Percentiles rank a stretch among this genome's conserved stretches.
These are phyloP conservation scores for Salix udensis DNA, from an alignment of 345 rosid species.

Conservation along the genomic window DNA sequence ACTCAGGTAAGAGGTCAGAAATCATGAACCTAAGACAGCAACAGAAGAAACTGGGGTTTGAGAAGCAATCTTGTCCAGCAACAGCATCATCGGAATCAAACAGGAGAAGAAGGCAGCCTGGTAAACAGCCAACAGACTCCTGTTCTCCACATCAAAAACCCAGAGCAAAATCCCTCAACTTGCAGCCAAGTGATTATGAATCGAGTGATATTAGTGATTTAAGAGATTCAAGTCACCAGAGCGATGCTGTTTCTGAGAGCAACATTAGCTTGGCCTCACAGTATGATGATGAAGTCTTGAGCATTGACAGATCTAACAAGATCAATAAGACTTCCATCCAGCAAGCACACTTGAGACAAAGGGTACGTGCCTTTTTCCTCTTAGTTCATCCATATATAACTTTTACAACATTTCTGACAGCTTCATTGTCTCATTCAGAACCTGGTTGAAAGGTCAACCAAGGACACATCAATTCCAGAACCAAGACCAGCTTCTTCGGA, in stretches of 20 bases:
- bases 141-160: slow-evolving; percentile 38
- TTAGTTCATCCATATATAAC: slow-evolving; percentile 7
- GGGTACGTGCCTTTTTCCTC: slow-evolving; percentile 35
- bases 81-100: slow-evolving; percentile 41
- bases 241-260: slow-evolving; percentile 50
- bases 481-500: slow-evolving; percentile 44
- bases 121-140: slow-evolving; percentile 45
- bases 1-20: slow-evolving; percentile 39
- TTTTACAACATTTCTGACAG: slow-evolving; percentile 15
- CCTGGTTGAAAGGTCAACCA: slow-evolving; percentile 33
- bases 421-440: slow-evolving; percentile 46
- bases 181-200: slow-evolving; percentile 42
- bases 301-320: slow-evolving; percentile 44
- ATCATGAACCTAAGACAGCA: slow-evolving; percentile 46
- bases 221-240: slow-evolving; percentile 45
- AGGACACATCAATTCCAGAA: slow-evolving; percentile 32
- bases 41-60: slow-evolving; percentile 44
- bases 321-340: slow-evolving; percentile 23
- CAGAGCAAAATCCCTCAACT: slow-evolving; percentile 31
- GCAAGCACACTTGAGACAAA: slow-evolving; percentile 36
- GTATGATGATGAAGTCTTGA: slow-evolving; percentile 61
- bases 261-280: slow-evolving; percentile 46
- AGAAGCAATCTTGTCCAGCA: slow-evolving; percentile 40
- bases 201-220: slow-evolving; percentile 38
- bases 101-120: slow-evolving; percentile 40